Conservation (phyloP, 2,329 filamentous ascomycete species). For the Botrytis paeoniae region DNA sequence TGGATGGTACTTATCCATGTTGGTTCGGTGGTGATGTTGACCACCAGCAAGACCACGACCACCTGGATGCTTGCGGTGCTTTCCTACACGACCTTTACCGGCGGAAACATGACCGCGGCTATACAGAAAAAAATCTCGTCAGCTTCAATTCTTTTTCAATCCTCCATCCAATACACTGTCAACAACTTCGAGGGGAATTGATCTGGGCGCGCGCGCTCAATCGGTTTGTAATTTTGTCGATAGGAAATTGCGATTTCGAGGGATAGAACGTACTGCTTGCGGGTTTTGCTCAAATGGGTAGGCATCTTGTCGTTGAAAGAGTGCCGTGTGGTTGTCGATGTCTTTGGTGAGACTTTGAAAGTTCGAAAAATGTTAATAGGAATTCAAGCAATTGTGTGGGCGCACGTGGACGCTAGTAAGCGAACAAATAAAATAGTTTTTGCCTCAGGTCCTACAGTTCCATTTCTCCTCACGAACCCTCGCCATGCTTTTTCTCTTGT, state of each 20-base stretch:
- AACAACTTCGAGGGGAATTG: slow-evolving; percentile 10
- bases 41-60: slow-evolving; percentile 92
- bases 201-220: slow-evolving; percentile 15
- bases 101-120: slow-evolving; percentile 97
- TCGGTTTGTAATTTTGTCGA: slow-evolving; percentile 11
- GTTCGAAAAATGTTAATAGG: slow-evolving; percentile 3
- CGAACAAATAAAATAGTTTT: slow-evolving; percentile 8
- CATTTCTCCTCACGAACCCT: background rate
- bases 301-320: slow-evolving; percentile 57
- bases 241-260: slow-evolving; percentile 13
- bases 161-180: background rate
- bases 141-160: slow-evolving; percentile 27
- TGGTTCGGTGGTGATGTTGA: slow-evolving; percentile 97
- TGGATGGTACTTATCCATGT: slow-evolving; percentile 89
- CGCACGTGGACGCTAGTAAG: slow-evolving; percentile 16
- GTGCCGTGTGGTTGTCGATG: slow-evolving; percentile 32
- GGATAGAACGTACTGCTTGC: slow-evolving; percentile 65
- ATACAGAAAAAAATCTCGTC: slow-evolving; percentile 35
- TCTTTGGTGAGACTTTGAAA: slow-evolving; percentile 7
- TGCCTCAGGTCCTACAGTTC: background rate
- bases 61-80: slow-evolving; percentile 92
- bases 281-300: slow-evolving; percentile 72
- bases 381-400: slow-evolving; percentile 8
- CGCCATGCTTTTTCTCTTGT: background rate
- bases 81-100: slow-evolving; percentile 97